Evolutionary conservation across 768 basidiomycete genomes (phyloP).

Genomic region (Gyrodon lividus): DNA sequence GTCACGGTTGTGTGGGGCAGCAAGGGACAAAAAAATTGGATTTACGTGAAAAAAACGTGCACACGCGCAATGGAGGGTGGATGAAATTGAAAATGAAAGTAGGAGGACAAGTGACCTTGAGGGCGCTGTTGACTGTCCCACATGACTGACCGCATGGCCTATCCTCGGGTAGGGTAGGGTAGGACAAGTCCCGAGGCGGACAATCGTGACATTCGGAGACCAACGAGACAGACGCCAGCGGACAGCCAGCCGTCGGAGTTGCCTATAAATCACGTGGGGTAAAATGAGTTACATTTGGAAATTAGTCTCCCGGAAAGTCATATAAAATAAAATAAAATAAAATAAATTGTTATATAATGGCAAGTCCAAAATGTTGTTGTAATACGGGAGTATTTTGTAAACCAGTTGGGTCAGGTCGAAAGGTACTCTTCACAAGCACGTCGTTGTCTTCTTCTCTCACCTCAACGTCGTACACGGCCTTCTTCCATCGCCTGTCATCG

Average conservation of each 20-base stretch:
- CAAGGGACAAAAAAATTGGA: neutral
- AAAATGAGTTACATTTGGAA: neutral
- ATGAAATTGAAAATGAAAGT: neutral
- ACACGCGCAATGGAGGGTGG: neutral
- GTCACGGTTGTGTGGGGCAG: neutral
- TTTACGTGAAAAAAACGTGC: neutral
- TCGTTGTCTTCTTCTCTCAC: slow-evolving; percentile 22
- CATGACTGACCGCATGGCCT: neutral
- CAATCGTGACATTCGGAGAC: too few relatives aligned
- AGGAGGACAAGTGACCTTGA: neutral
- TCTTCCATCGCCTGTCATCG: slow-evolving; percentile 3
- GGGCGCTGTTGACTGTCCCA: neutral
- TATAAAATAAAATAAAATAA: neutral
- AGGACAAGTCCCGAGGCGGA: neutral
- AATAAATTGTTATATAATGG: neutral
- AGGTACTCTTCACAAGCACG: slow-evolving; percentile 13
- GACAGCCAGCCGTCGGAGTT: too few relatives aligned
- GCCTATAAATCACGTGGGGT: slow-evolving; percentile 3
- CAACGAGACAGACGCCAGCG: too few relatives aligned
- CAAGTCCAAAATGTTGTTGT: neutral
- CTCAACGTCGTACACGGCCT: slow-evolving; percentile 11
- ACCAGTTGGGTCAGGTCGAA: slow-evolving; percentile 7
- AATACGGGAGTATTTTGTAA: slow-evolving; percentile 26
- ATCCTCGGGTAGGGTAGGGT: neutral
- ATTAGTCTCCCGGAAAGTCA: neutral